A percentile compares a stretch with the other conserved stretches of the same genome.
Conservation (phyloP, 2,329 filamentous ascomycete species). For the Davidsoniella virescens region DNA sequence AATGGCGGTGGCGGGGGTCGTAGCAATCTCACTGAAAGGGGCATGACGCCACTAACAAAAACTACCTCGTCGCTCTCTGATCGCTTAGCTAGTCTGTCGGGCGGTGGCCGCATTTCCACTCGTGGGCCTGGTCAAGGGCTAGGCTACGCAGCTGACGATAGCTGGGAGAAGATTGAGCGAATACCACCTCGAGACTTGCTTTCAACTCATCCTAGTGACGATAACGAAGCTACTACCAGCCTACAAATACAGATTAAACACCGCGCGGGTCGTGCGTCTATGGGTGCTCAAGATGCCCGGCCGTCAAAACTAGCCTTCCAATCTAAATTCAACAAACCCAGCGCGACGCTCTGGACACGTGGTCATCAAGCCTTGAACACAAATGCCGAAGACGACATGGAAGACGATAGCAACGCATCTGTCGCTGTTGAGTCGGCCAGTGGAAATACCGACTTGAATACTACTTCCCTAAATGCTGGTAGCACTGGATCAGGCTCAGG, state of each 20-base stretch:
- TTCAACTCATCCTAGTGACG: too few relatives aligned
- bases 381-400: not conserved
- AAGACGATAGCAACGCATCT: not conserved
- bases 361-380: not conserved
- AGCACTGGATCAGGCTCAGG: too few relatives aligned
- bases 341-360: slow-evolving; percentile 5
- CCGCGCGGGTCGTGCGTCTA: not conserved
- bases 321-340: slow-evolving; percentile 2
- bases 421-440: not conserved
- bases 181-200: too few relatives aligned
- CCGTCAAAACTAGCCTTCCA: slow-evolving; percentile 4
- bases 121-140: slow-evolving; percentile 1
- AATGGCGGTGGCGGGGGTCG: not conserved
- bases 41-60: too few relatives aligned
- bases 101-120: too few relatives aligned
- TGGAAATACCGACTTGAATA: not conserved
- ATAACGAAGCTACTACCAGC: too few relatives aligned
- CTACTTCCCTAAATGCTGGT: too few relatives aligned
- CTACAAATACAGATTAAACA: too few relatives aligned
- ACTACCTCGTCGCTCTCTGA: too few relatives aligned
- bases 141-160: slow-evolving; percentile 8
- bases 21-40: not conserved
- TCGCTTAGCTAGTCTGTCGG: too few relatives aligned
- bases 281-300: slow-evolving; percentile 5
- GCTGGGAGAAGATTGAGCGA: slow-evolving; percentile 1